A percentile compares a stretch with the other conserved stretches of the same genome.
These are phyloP conservation scores for Carex sylvatica DNA, from an alignment of 202 grass and related monocot genomes.

Conservation along the genomic window DNA sequence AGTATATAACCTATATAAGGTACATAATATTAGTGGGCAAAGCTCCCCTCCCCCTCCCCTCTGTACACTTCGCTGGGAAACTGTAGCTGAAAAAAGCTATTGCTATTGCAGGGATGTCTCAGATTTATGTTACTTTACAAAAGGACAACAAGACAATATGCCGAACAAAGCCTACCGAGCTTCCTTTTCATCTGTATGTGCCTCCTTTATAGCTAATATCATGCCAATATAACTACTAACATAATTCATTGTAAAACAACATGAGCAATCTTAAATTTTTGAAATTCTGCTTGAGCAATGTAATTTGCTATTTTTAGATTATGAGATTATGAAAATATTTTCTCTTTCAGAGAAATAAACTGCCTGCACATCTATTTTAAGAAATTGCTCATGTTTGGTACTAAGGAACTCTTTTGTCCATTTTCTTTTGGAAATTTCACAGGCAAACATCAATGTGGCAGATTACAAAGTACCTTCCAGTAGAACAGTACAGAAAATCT, in stretches of 20 bases:
- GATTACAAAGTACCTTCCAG: constrained; percentile 41
- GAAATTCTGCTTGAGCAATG: neutral
- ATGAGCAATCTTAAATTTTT: neutral
- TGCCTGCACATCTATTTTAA: neutral
- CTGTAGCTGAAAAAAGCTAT: neutral
- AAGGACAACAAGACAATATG: constrained; percentile 24
- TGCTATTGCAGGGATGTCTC: constrained; percentile 11
- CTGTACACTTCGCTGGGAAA: neutral
- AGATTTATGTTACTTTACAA: neutral
- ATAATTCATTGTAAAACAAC: neutral
- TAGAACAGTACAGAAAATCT: constrained; percentile 21
- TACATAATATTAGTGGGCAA: neutral
- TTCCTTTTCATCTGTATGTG: constrained; percentile 6
- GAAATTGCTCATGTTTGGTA: neutral
- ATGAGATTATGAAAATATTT: neutral
- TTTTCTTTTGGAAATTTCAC: constrained; percentile 19
- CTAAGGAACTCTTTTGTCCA: neutral
- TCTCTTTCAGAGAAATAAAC: constrained; percentile 4
- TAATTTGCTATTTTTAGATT: constrained; percentile 5
- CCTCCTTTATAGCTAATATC: neutral
- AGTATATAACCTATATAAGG: neutral
- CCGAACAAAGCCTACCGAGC: neutral
- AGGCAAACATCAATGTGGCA: constrained; percentile 40
- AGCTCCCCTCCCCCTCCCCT: neutral
- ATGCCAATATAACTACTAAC: neutral